Conservation (phyloP, 495 filamentous ascomycete genomes). For the Annulohypoxylon maeteangense region DNA sequence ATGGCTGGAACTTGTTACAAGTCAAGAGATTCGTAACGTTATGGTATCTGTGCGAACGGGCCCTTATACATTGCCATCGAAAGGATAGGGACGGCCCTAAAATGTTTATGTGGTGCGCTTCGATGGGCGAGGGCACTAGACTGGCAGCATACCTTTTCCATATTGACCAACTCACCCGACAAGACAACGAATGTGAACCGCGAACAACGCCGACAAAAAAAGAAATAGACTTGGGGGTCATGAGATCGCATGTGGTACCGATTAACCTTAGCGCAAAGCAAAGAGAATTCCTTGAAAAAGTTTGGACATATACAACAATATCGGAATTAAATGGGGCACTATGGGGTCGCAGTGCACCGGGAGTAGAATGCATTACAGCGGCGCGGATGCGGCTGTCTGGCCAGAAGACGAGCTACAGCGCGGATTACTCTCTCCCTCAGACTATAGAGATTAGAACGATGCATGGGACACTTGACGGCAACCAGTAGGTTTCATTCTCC, state of each 20-base stretch:
- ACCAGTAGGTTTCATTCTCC: conserved; percentile 26
- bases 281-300: background rate
- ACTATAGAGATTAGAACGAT: conserved; percentile 42
- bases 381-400: background rate
- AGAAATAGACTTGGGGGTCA: background rate
- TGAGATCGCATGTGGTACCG: background rate
- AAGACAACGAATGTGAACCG: background rate
- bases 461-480: conserved; percentile 43
- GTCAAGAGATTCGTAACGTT: conserved; percentile 37
- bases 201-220: background rate
- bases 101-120: conserved; percentile 1
- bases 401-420: background rate
- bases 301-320: no score
- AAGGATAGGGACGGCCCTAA: conserved; percentile 18
- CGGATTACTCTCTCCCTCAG: background rate
- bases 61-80: conserved; percentile 30
- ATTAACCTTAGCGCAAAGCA: background rate
- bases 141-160: conserved; percentile 2
- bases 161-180: background rate
- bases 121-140: background rate
- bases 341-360: no score
- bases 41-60: conserved; percentile 32
- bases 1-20: conserved; percentile 36
- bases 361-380: no score
- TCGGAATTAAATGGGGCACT: no score